Conservation (phyloP, 495 filamentous ascomycete genomes). For the Hypoxylon trugodes region DNA sequence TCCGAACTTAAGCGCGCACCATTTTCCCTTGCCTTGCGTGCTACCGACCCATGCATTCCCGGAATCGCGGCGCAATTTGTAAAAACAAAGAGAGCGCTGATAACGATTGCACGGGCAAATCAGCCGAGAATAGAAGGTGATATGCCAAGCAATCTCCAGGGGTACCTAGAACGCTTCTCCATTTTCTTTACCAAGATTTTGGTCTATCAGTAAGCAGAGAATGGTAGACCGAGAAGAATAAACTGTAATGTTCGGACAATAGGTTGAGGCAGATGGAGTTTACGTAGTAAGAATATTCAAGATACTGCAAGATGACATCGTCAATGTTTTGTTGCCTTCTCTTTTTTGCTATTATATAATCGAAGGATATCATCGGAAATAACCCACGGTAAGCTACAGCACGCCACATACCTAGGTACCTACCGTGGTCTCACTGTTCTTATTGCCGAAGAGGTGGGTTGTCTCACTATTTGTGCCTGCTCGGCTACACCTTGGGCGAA, state of each 20-base stretch:
- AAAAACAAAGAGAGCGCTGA: slow-evolving; percentile 22
- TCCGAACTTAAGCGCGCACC: slow-evolving; percentile 20
- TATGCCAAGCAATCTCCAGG: slow-evolving; percentile 32
- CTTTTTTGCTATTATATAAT: too few relatives aligned
- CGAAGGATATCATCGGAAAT: too few relatives aligned
- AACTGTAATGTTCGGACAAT: neutral
- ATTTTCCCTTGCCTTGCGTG: slow-evolving; percentile 22
- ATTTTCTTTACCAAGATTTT: neutral
- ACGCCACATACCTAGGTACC: too few relatives aligned
- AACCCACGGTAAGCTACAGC: too few relatives aligned
- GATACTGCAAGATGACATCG: neutral
- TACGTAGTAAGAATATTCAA: neutral
- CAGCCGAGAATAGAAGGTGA: slow-evolving; percentile 43
- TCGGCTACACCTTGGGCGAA: neutral
- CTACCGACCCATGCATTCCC: slow-evolving; percentile 33
- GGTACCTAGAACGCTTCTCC: slow-evolving; percentile 8
- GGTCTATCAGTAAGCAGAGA: slow-evolving; percentile 15
- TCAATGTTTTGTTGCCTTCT: too few relatives aligned
- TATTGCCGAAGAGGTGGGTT: too few relatives aligned
- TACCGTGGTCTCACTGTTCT: too few relatives aligned
- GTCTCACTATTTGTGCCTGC: neutral
- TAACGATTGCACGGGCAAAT: slow-evolving; percentile 38
- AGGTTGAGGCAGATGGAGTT: too few relatives aligned
- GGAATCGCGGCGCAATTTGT: slow-evolving; percentile 26
- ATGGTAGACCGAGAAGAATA: neutral